A percentile compares a stretch with the other conserved stretches of the same genome.
Evolutionary conservation across 2,329 filamentous ascomycete species (phyloP).

Genomic region (Aspergillus intermedius): DNA sequence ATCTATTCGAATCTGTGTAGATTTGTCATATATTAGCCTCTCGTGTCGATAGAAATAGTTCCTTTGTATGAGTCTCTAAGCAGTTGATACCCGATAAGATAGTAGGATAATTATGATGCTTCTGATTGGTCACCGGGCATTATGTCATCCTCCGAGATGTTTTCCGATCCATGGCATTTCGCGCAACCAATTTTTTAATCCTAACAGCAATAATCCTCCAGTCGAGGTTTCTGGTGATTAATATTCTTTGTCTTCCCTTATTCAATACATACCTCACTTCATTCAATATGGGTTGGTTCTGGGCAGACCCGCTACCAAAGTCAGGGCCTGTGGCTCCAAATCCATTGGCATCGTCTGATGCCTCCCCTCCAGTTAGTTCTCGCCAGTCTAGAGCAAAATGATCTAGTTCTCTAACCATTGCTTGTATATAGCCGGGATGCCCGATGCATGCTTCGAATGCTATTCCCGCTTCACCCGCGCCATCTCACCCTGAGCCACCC

Average conservation of each 20-base stretch:
- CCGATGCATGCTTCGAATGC: constrained; percentile 57
- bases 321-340: constrained; percentile 40
- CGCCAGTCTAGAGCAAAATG: not conserved
- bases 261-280: constrained; percentile 1
- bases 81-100: not conserved
- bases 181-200: constrained; percentile 4
- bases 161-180: constrained; percentile 11
- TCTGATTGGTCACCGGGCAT: not conserved
- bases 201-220: too few relatives aligned
- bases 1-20: not conserved
- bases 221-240: too few relatives aligned
- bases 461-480: constrained; percentile 21
- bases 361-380: constrained; percentile 50
- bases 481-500: constrained; percentile 21
- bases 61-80: too few relatives aligned
- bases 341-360: constrained; percentile 41
- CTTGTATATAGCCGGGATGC: constrained; percentile 53
- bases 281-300: constrained; percentile 61
- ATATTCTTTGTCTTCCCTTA: too few relatives aligned
- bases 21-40: not conserved
- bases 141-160: constrained; percentile 4
- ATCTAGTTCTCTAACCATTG: constrained; percentile 11
- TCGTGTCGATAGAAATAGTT: too few relatives aligned
- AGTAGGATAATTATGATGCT: not conserved
- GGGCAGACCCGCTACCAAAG: constrained; percentile 51